Conservation (phyloP, 2,329 filamentous ascomycete species). For the Colletotrichum musicola region DNA sequence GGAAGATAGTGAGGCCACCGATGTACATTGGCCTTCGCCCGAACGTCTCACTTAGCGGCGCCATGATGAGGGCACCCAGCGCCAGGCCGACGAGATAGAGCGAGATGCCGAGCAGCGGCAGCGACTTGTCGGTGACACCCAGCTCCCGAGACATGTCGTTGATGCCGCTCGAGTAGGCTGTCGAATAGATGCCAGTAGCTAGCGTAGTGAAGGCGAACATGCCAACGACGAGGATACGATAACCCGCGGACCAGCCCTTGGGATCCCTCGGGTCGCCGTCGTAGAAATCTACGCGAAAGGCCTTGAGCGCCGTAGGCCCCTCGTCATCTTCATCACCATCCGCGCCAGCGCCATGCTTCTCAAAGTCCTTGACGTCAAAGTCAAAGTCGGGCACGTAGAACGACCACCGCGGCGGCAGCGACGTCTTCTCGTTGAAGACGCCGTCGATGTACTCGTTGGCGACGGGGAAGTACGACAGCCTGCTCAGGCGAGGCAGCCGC, state of each 20-base stretch:
- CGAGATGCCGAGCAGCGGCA: slow-evolving; percentile 71
- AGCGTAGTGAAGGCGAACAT: slow-evolving; percentile 36
- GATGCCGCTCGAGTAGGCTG: slow-evolving; percentile 29
- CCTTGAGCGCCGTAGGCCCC: slow-evolving; percentile 38
- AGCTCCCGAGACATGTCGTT: slow-evolving; percentile 21
- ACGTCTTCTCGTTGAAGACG: slow-evolving; percentile 39
- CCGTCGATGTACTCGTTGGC: slow-evolving; percentile 40
- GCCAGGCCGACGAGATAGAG: slow-evolving; percentile 73
- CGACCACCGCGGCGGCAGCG: slow-evolving; percentile 38
- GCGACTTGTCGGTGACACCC: slow-evolving; percentile 51
- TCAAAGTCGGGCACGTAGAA: slow-evolving; percentile 41
- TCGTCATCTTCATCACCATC: slow-evolving; percentile 1
- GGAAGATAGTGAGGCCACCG: slow-evolving; percentile 64
- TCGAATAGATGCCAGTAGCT: slow-evolving; percentile 34
- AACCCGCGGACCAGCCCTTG: slow-evolving; percentile 40
- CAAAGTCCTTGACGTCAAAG: slow-evolving; percentile 38
- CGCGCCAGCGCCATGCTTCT: slow-evolving; percentile 6
- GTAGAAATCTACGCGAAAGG: slow-evolving; percentile 72
- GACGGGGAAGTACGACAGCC: slow-evolving; percentile 37
- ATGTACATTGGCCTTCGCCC: slow-evolving; percentile 67
- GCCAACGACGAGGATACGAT: slow-evolving; percentile 27
- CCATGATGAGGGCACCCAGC: slow-evolving; percentile 69
- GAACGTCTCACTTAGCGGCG: slow-evolving; percentile 69
- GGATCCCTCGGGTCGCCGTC: slow-evolving; percentile 66
- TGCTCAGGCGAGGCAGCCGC: slow-evolving; percentile 28